Evolutionary conservation across 2,329 filamentous ascomycete genomes (phyloP).

Genomic region (Aureobasidium sp.): DNA sequence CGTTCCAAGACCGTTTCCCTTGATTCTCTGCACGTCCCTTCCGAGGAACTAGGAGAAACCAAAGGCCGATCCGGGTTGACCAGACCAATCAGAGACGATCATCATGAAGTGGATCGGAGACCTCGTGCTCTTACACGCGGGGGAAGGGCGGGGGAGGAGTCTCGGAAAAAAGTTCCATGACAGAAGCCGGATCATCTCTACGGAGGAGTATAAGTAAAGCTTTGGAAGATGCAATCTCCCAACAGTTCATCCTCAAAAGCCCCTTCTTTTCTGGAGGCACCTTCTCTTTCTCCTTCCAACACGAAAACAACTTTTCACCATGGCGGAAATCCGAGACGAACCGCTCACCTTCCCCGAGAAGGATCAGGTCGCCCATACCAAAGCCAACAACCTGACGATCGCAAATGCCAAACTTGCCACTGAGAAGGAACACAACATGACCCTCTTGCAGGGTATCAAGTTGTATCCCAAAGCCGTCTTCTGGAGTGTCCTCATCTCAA

Average conservation of each 20-base stretch:
- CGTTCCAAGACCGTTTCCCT: background rate
- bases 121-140: background rate
- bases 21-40: background rate
- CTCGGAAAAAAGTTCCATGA: background rate
- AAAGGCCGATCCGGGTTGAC: background rate
- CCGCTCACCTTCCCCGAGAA: conserved; percentile 22
- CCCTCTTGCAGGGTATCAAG: conserved; percentile 63
- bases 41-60: background rate
- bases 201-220: background rate
- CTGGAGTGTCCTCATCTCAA: conserved; percentile 82
- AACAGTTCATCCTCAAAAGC: conserved; percentile 2
- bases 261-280: background rate
- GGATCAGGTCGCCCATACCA: conserved; percentile 25
- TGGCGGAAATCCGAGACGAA: conserved; percentile 15
- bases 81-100: background rate
- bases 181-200: background rate
- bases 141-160: background rate
- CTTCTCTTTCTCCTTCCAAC: background rate
- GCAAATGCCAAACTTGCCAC: conserved; percentile 38
- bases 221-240: conserved; percentile 6
- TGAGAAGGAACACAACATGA: conserved; percentile 43
- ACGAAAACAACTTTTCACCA: background rate
- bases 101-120: background rate
- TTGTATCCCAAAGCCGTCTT: conserved; percentile 80
- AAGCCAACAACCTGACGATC: conserved; percentile 26